Evolutionary conservation across 2,329 filamentous ascomycete genomes (phyloP), one percentile per base, ranked within the genome.

Genomic region (Claviceps purpurea): DNA sequence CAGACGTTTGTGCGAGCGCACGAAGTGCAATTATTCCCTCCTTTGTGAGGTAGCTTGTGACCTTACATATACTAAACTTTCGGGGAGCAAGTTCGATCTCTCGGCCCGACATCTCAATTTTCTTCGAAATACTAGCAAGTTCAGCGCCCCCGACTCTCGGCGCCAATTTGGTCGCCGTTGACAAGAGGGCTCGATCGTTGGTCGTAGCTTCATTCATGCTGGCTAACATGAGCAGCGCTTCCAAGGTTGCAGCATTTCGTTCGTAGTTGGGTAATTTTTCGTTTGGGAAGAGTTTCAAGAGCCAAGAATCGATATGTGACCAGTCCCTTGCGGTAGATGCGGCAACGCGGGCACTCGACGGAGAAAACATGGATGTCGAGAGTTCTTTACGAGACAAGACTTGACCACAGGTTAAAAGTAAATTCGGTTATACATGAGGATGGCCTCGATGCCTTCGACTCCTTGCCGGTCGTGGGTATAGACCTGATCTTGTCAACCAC

Each of bases 241-340:
- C 83, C 49, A 95, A 74, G 0, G 90, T 96, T 46, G 91, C 86
- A 34, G 84, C 76, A 63, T 93, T 96, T 60, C 89, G 84, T 70
- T 97, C 91, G 65, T 95, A 95, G 0, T 74, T 64, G 0, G 89
- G 89, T 0, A 84, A 70, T 0, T 76, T 65, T 46, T 77, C 78
- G 34, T 79, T 77, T 45, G 76, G 74, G 59, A 75, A 74, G 59
- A 86, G 87, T 62, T 86, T 86, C 54, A 78, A 76, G 46, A 76
- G 79, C 90, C 91, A 97, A 60, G 74, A 73, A 68, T 94, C 89
- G 59, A 96, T 78, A 58, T 87, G 89, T 52, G 82, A 84, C 91
- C 91, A 97, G 68, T 96, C 90, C 64, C 91, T 90, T 47, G 89
- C 87, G 56, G 86, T 82, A 13, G 86, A 85, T 56, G 87, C 85